Base-by-base conservation (phyloP, 306 rosid species). In the Hippophae rhamnoides region DNA sequence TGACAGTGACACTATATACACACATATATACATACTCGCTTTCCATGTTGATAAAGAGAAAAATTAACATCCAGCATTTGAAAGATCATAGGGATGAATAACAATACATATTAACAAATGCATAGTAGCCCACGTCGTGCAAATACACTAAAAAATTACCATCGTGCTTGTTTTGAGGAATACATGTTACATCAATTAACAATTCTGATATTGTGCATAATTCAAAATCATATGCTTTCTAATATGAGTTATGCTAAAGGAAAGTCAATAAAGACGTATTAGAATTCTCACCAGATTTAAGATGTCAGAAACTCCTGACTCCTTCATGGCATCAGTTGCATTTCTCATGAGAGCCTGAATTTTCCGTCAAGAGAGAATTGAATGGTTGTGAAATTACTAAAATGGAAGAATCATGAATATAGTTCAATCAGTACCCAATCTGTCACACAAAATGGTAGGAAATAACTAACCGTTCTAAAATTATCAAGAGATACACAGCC, bases 251-350 rank as follows among this genome's bases (percentile, higher is more conserved):
- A 0, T 50, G 47, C n/a, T 13, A 44, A 55, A 72, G 49, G 62
- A 31, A 27, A 26, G 7, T 40, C 23, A 13, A 25, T 44, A 3
- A 41, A 54, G 62, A 47, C 42, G 45, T 51, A 54, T 47, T 64
- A 72, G 69, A 64, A 56, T 65, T 58, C 87, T 79, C 73, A 92
- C 98, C 89, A 75, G 42, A 72, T 83, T 83, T 69, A 92, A 66
- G 73, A 85, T 78, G 53, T 87, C 93, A 6, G 62, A 63, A 65
- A 87, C 93, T 74, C 79, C 81, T 8, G 98, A 81, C 72, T 87
- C 93, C 80, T 69, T 85, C 98, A 87, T 92, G 65, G 98, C 90
- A 67, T 92, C 95, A 13, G 98, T 92, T 59, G 86, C 76, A 74
- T 81, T 82, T 77, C 79, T 85, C 86, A 66, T 43, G 69, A 92